Base-by-base conservation (phyloP, 2,329 filamentous ascomycete genomes). In the Aurifilum marmelostoma region DNA sequence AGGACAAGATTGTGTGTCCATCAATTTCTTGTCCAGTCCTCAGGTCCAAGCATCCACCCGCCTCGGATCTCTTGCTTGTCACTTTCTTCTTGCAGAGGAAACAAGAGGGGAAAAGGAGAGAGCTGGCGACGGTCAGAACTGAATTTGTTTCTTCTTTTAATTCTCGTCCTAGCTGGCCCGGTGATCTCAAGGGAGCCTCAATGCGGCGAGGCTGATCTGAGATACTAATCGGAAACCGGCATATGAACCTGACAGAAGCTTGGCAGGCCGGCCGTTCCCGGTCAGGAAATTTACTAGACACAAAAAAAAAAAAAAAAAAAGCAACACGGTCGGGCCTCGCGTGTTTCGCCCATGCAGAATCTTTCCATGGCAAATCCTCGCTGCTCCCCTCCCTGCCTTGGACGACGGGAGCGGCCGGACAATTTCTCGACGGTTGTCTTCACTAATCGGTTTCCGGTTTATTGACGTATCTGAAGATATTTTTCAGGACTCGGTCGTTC, bases 401-500 rank as follows among this genome's bases (percentile, higher is more conserved):
- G 24, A 47, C 39, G 21, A 47, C 24, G 39, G 39, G 61, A 50
- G 41, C 24, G 41, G 61, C 39, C 61, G 50, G 54, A 27, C 34
- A 24, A 7, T 52, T 60, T 21, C 29, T 37, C 2, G 43, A 47
- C 27, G 50, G 56, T 71, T 39, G 56, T 68, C 66, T 65, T 54
- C n/a, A n/a, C 21, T 47, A n/a, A 47, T 66, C 60, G 32, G 41
- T 43, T 65, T 58, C 69, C 67, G 69, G 67, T 68, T 63, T 50
- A 66, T 70, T 52, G 62, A 63, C 68, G 50, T 56, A 14, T 29
- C 34, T 65, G 29, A 67, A 59, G 63, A 65, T 61, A 56, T 65
- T 69, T 41, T 47, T 54, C 24, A 59, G 27, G 54, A 66, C 66
- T 71, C 69, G 69, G 69, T 56, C 69, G 60, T 71, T 62, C 64